A percentile compares a stretch with the other conserved stretches of the same genome.
phyloP scores from a whole-genome alignment of 306 rosid species.

The Pyrus communis region DNA sequence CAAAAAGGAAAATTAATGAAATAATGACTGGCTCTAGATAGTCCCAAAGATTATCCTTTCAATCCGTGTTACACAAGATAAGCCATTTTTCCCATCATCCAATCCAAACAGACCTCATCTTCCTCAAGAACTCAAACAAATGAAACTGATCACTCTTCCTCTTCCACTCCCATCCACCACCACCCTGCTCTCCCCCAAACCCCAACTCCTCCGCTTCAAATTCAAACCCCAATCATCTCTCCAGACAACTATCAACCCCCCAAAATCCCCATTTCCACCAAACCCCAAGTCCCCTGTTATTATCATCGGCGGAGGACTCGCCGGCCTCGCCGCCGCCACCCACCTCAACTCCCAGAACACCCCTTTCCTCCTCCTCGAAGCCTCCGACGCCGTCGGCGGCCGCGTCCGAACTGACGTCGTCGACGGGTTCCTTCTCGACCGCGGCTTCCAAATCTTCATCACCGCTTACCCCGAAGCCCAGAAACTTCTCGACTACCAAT shows the following conservation, averaged over 20 bases:
- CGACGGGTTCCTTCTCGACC: constrained; percentile 77
- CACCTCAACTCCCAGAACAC: constrained; percentile 59
- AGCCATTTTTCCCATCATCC: neutral
- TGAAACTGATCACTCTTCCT: constrained; percentile 5
- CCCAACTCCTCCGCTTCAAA: constrained; percentile 9
- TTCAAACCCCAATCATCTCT: constrained; percentile 37
- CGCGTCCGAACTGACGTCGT: constrained; percentile 73
- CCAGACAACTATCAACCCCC: neutral
- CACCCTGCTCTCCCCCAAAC: neutral
- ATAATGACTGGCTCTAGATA: neutral
- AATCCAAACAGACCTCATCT: neutral
- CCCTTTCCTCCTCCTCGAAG: constrained; percentile 69
- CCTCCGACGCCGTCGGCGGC: constrained; percentile 66
- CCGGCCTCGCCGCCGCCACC: constrained; percentile 75
- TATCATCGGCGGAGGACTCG: constrained; percentile 76
- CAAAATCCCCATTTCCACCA: constrained; percentile 18
- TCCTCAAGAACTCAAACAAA: neutral
- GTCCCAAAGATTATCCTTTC: neutral
- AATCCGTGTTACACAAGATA: neutral
- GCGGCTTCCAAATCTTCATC: constrained; percentile 92
- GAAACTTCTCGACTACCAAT: constrained; percentile 54
- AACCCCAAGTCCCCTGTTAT: constrained; percentile 30
- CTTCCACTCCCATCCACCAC: neutral
- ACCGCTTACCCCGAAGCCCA: constrained; percentile 82
- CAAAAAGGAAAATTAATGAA: too few species aligned